Evolutionary conservation across 768 basidiomycete genomes (phyloP).

Genomic region (Brasilioporus rufonigricans): DNA sequence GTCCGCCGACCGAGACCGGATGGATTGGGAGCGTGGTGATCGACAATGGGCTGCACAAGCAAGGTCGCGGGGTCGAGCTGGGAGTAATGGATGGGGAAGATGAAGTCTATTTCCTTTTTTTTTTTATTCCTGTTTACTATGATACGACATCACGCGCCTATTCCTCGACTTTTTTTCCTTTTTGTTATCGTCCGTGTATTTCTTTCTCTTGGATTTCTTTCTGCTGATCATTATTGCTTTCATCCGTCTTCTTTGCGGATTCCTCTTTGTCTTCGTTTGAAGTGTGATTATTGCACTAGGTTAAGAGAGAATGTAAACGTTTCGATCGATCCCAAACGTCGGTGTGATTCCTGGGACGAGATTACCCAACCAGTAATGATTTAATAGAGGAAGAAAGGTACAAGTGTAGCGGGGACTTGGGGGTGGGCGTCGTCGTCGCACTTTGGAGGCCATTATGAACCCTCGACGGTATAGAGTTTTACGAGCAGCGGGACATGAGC

Average conservation of each 20-base stretch:
- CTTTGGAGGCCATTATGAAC: background rate
- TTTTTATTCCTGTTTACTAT: slow-evolving; percentile 13
- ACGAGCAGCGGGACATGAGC: background rate
- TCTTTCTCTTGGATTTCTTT: slow-evolving; percentile 5
- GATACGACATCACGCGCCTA: slow-evolving; percentile 5
- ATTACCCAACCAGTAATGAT: too few species aligned
- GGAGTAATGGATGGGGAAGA: slow-evolving; percentile 37
- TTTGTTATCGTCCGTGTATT: background rate
- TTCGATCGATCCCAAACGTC: background rate
- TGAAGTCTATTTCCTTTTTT: slow-evolving; percentile 11
- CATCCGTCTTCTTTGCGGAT: slow-evolving; percentile 2
- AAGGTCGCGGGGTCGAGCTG: slow-evolving; percentile 32
- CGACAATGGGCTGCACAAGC: slow-evolving; percentile 30
- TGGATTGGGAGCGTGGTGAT: slow-evolving; percentile 46
- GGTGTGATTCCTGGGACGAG: too few species aligned
- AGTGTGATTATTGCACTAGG: slow-evolving; percentile 11
- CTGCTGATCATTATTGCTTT: slow-evolving; percentile 36
- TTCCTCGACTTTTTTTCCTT: slow-evolving; percentile 2
- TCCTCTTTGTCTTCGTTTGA: slow-evolving; percentile 5
- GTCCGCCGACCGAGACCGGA: slow-evolving; percentile 49
- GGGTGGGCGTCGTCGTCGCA: background rate
- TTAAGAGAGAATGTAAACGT: slow-evolving; percentile 5
- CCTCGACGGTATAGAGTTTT: slow-evolving; percentile 22
- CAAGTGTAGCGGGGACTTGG: background rate
- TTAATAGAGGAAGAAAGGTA: too few species aligned